Evolutionary conservation across 305 asterid species (phyloP).

Genomic region (Plantago coronopus): DNA sequence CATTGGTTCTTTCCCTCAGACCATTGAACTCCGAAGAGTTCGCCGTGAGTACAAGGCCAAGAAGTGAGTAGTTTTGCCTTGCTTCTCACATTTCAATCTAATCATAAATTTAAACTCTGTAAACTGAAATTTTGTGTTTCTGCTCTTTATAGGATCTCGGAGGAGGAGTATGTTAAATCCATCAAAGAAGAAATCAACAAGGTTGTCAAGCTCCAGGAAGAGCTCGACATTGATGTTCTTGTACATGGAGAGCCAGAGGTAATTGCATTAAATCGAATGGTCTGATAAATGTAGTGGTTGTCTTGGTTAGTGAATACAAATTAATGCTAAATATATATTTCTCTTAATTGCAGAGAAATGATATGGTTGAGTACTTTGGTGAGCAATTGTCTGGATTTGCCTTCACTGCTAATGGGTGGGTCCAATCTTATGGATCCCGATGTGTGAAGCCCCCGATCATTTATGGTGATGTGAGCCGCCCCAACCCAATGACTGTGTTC

Average conservation of each 20-base stretch:
- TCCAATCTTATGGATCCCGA: constrained; percentile 45
- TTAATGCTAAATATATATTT: not conserved
- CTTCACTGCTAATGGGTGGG: constrained; percentile 47
- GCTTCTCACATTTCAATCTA: not conserved
- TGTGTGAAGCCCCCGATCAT: constrained; percentile 52
- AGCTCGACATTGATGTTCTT: constrained; percentile 62
- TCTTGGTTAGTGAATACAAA: not conserved
- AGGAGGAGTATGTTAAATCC: constrained; percentile 52
- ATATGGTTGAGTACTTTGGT: constrained; percentile 50
- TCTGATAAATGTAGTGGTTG: not conserved
- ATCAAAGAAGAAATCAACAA: constrained; percentile 61
- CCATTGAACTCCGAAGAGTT: constrained; percentile 48
- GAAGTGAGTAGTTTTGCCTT: constrained; percentile 33
- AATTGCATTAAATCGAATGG: constrained; percentile 7
- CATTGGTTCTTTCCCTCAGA: constrained; percentile 58
- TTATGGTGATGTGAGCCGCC: constrained; percentile 47
- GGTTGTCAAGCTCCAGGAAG: constrained; percentile 64
- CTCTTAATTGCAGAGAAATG: constrained; percentile 35
- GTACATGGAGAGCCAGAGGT: constrained; percentile 77
- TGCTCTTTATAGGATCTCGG: constrained; percentile 39
- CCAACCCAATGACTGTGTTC: constrained; percentile 46
- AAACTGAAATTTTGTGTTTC: constrained; percentile 14
- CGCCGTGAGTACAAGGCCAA: constrained; percentile 63
- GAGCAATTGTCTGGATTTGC: constrained; percentile 45
- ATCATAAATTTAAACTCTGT: not conserved